Percentiles rank a stretch among this genome's conserved stretches.
phyloP scores from a whole-genome alignment of 2,329 filamentous ascomycete genomes.

The Aspergillus ochraceus region DNA sequence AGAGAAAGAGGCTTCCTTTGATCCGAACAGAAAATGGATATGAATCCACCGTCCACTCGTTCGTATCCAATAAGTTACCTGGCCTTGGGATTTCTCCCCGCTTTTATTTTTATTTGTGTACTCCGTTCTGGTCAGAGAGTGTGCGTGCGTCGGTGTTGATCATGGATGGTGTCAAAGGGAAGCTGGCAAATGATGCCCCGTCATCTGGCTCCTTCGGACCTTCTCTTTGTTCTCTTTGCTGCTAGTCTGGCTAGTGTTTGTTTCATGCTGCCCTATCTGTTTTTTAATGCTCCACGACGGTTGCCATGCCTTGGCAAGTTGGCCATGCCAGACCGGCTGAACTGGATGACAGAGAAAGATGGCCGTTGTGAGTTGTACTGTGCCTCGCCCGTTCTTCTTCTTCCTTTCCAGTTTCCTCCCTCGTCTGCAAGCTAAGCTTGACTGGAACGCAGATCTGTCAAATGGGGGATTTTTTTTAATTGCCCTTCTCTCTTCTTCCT shows the following conservation, averaged over 20 bases:
- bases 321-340: neutral
- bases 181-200: slow-evolving; percentile 11
- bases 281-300: neutral
- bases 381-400: neutral
- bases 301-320: neutral
- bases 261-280: slow-evolving; percentile 16
- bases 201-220: neutral
- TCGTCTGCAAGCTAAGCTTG: slow-evolving; percentile 26
- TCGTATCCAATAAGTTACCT: slow-evolving; percentile 24
- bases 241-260: slow-evolving; percentile 20
- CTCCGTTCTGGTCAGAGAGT: neutral
- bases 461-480: slow-evolving; percentile 20
- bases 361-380: slow-evolving; percentile 11
- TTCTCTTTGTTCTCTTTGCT: slow-evolving; percentile 14
- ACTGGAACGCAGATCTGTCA: slow-evolving; percentile 24
- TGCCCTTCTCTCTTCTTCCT: neutral
- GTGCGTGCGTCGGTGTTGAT: slow-evolving; percentile 9
- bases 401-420: slow-evolving; percentile 6
- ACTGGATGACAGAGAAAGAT: neutral
- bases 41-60: slow-evolving; percentile 19
- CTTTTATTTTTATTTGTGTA: slow-evolving; percentile 1
- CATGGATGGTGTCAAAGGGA: slow-evolving; percentile 17
- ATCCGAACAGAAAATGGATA: slow-evolving; percentile 3
- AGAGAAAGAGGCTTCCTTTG: slow-evolving; percentile 17
- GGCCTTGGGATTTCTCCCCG: slow-evolving; percentile 5